Evolutionary conservation across 2,329 filamentous ascomycete species (phyloP), one percentile per base, ranked within the genome.

Genomic region (Aspergillus intermedius): DNA sequence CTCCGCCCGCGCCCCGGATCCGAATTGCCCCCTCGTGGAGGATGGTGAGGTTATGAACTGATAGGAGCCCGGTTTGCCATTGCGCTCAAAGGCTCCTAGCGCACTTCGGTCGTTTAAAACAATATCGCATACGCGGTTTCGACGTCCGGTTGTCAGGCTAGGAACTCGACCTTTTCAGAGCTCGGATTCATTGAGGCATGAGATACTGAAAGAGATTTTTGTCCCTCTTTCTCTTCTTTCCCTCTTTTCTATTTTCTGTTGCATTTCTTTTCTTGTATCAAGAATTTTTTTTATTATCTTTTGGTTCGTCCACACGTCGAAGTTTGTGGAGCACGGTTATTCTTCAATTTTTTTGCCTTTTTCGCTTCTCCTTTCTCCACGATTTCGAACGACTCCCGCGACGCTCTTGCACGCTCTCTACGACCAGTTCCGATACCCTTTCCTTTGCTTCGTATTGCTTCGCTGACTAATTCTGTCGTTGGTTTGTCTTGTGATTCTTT

Each of bases 81-180:
- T 68, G 67, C 67, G 67, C 67, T 66, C 64, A 65, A 40, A 60
- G 62, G 63, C 67, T 67, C 62, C 64, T 66, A 60, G 64, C 65
- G 60, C 64, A 61, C 58, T 59, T 58, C 57, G 49, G 54, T 60
- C 51, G 46, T 57, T 60, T 32, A 53, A 54, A 45, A 52, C 50
- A 59, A 50, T 17, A 30, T 30, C 25, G 25, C n/a, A 13, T 47
- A 56, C 56, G 45, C 52, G 50, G 45, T 54, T 48, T 56, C 48
- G 44, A 54, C 53, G 37, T 48, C 52, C 45, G 47, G 7, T 49
- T 47, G 52, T 50, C 54, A 50, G 49, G 43, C 54, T 55, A 53
- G 52, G 55, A 30, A 61, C 55, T 49, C 52, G 49, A 51, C 48
- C 47, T 37, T 37, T 5, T 50, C 47, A 45, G 53, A 54, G 47